Conservation (phyloP, 805 yeast genomes). For the Candida railenensis region DNA sequence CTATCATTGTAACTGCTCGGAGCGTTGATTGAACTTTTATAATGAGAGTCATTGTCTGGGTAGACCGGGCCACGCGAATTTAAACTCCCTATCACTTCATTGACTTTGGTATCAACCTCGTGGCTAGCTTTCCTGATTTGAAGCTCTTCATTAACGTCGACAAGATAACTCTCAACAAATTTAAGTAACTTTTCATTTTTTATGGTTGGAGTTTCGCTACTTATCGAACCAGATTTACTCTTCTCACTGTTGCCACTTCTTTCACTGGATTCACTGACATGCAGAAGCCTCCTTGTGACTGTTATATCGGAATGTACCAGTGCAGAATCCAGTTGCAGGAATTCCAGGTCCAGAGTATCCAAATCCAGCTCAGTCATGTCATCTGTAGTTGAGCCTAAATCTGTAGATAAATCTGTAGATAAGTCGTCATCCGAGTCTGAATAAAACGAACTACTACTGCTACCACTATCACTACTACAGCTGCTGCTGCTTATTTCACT, state of each 20-base stretch:
- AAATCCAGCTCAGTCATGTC: not conserved
- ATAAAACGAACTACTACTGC: not conserved
- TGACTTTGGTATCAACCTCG: not conserved
- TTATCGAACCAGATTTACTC: not conserved
- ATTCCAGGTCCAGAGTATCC: not conserved
- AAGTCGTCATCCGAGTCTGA: conserved; percentile 1
- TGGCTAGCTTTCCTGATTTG: not conserved
- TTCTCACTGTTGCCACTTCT: conserved; percentile 1
- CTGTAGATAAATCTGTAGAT: not conserved
- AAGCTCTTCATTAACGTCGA: not conserved
- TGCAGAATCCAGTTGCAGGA: not conserved
- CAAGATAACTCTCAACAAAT: conserved; percentile 9
- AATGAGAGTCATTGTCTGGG: conserved; percentile 1
- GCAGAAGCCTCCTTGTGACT: not conserved
- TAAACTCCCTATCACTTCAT: not conserved
- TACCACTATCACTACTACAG: not conserved
- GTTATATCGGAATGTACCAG: not conserved
- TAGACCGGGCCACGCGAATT: not conserved
- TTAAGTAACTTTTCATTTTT: conserved; percentile 2
- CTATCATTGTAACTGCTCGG: not conserved
- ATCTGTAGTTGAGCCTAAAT: not conserved
- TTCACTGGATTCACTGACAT: not conserved
- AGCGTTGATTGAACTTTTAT: not conserved
- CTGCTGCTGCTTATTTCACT: not conserved
- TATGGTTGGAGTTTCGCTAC: not conserved